Percentiles rank a stretch among this genome's conserved stretches.
phyloP scores from a whole-genome alignment of 169 alveolate genomes.

The Theileria parva region DNA sequence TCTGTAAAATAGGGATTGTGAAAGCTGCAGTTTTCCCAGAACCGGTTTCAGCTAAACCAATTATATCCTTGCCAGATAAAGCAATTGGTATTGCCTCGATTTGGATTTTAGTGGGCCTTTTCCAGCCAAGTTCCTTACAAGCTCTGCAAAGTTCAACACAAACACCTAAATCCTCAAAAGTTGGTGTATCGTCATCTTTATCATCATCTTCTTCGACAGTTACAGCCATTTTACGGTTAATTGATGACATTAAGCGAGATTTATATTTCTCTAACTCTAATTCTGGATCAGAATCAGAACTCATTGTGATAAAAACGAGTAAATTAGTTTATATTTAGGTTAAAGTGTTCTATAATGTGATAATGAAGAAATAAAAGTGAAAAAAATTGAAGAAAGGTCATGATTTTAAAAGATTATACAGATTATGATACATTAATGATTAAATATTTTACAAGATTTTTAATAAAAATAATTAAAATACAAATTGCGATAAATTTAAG shows the following conservation, averaged over 20 bases:
- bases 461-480: too few species aligned
- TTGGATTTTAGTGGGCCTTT: conserved; percentile 93
- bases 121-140: conserved; percentile 87
- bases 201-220: conserved; percentile 1
- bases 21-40: conserved; percentile 92
- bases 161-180: conserved; percentile 91
- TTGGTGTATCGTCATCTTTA: conserved; percentile 16
- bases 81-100: conserved; percentile 90
- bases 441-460: neutral
- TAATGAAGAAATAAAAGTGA: neutral
- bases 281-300: conserved; percentile 32
- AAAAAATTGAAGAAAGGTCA: neutral
- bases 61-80: conserved; percentile 92
- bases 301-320: neutral
- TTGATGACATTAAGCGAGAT: conserved; percentile 38
- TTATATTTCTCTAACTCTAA: conserved; percentile 28
- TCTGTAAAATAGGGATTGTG: conserved; percentile 94
- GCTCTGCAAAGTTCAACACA: conserved; percentile 93
- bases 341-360: neutral
- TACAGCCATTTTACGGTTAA: conserved; percentile 17
- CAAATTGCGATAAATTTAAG: neutral
- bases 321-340: neutral
- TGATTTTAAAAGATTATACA: neutral
- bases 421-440: neutral
- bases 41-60: conserved; percentile 99